Evolutionary conservation across 78 protist species (phyloP), one percentile per base, ranked within the genome.

Genomic region (Guillardia theta): DNA sequence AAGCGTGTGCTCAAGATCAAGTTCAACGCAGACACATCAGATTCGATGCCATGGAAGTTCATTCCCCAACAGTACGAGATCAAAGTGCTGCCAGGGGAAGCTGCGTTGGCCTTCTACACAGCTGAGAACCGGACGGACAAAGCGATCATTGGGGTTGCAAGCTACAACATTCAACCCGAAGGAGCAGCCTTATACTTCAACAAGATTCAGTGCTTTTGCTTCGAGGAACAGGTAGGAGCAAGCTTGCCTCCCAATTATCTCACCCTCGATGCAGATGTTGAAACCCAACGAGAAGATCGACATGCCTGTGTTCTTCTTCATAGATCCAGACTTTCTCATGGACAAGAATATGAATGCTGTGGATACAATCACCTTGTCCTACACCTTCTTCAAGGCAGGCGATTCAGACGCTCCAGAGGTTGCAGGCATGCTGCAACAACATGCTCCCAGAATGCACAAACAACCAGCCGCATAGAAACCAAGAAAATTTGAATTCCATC

Each of bases 221-320:
- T 88, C 93, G 93, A 88, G 54, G 93, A 88, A 41, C 93, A 70
- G 44, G 87, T 36, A 24, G 4, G 70, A 27, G 70, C 6, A 30
- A 27, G 70, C 27, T 1, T 58, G 70, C 1, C 4, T 9, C 27
- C 27, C 27, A 27, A 24, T 58, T 10, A 10, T 50, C 27, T 1
- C 6, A 30, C 70, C 21, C 70, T 9, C 27, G 27, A 27, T 2
- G 87, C 87, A 88, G 41, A 88, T 45, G 93, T 64, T 88, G 1
- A 46, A 27, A 30, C 70, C 93, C 43, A 19, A 48, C 93, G 93
- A 88, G 64, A 45, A 45, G 62, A 41, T 88, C 44, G 93, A 88
- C 93, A 88, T 88, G 93, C 93, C 93, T 0, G 93, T 88, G 70
- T 88, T 88, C 64, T 88, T 88, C 93, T 88, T 88, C 62, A 88